Evolutionary conservation across 139 green algal species (phyloP).

Genomic region (Dunaliella sp.): DNA sequence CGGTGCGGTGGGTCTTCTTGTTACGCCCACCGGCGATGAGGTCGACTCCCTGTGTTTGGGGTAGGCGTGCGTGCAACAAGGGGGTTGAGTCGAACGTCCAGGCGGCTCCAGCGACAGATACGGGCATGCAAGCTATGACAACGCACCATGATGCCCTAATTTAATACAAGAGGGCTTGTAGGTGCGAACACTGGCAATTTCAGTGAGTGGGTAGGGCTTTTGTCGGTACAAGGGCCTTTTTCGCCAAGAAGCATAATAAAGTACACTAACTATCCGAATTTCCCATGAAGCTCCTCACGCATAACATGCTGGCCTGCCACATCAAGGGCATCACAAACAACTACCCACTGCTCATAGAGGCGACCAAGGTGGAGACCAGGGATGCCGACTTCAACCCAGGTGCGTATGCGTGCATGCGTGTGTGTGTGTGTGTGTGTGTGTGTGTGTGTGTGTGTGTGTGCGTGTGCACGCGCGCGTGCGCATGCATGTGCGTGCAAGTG

Average conservation of each 20-base stretch:
- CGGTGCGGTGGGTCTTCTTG: constrained; percentile 86
- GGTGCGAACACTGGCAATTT: too few relatives aligned
- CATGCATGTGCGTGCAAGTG: background rate
- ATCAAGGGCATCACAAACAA: constrained; percentile 92
- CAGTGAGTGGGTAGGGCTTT: too few relatives aligned
- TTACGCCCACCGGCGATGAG: constrained; percentile 92
- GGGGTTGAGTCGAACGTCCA: too few relatives aligned
- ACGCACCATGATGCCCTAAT: too few relatives aligned
- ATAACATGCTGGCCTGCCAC: constrained; percentile 97
- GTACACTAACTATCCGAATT: too few relatives aligned
- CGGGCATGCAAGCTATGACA: too few relatives aligned
- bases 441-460: background rate
- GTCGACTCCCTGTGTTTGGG: constrained; percentile 99
- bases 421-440: background rate
- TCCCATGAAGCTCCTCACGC: constrained; percentile 94
- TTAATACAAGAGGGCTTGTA: too few relatives aligned
- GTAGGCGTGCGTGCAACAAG: too few relatives aligned
- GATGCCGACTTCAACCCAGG: constrained; percentile 87
- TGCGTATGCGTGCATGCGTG: constrained; percentile 6
- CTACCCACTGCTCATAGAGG: constrained; percentile 92
- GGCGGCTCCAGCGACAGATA: too few relatives aligned
- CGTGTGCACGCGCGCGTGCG: background rate
- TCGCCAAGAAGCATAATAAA: too few relatives aligned
- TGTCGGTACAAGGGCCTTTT: too few relatives aligned
- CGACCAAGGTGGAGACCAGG: constrained; percentile 58